Base-by-base conservation (phyloP, 306 rosid species). In the Quillaja saponaria region DNA sequence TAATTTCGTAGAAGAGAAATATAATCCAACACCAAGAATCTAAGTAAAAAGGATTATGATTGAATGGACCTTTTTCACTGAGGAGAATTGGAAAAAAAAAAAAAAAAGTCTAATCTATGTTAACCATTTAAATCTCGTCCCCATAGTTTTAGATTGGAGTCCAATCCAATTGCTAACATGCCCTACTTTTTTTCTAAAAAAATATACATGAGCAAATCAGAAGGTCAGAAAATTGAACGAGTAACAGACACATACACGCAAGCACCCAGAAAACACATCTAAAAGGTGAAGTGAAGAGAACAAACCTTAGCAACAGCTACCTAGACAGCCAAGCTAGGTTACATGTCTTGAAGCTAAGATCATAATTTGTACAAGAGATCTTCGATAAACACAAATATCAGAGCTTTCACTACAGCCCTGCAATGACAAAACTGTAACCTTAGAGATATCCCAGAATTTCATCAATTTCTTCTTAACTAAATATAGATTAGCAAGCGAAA, bases 301-400 rank as follows among this genome's bases (percentile, higher is more conserved):
- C 74, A 66, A 57, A 71, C 80, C 73, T 46, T 25, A 25, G 37
- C 49, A 79, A 70, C 37, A 73, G 37, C 25, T 31, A 59, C 74
- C 57, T 38, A 59, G 34, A 66, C 18, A 7, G 19, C 73, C 34
- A 66, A 70, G 69, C 52, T 54, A 71, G 54, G 52, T 55, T 48
- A 12, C 45, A 62, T 35, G 49, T 71, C 66, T 51, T 12, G 67
- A 21, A 70, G 4, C n/a, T 25, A 4, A 25, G 31, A 25, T 25
- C 31, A 25, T 25, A 25, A 25, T n/a, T n/a, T 2, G 31, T 4
- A 25, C 31, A 1, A 25, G 31, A 25, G 31, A 25, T 25, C 31
- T 25, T 25, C 3, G 3, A 53, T 7, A 66, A 58, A 34, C 16
- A 63, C 49, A 42, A 76, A 68, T 64, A 76, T 76, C 78, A 86